Evolutionary conservation across 805 yeast species (phyloP).

Genomic region (Kockiozyma suomiensis): DNA sequence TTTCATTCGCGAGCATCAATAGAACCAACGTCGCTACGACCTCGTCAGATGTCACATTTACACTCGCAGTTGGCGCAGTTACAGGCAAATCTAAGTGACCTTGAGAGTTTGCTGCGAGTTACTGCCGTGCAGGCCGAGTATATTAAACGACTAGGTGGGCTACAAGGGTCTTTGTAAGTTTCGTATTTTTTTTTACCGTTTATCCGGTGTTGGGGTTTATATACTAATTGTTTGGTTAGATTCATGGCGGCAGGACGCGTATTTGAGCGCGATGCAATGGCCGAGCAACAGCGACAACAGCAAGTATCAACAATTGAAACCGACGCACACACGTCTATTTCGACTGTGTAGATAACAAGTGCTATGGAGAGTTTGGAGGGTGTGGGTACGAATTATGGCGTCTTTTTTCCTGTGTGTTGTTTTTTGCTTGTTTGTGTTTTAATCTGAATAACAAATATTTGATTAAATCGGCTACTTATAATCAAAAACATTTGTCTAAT

Average conservation of each 20-base stretch:
- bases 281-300: conserved; percentile 2
- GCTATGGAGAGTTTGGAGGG: too few species aligned
- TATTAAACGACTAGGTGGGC: conserved; percentile 56
- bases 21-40: conserved; percentile 32
- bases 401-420: too few species aligned
- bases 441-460: too few species aligned
- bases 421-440: too few species aligned
- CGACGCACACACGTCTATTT: neutral
- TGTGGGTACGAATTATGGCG: too few species aligned
- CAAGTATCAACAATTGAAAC: neutral
- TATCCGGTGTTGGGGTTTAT: neutral
- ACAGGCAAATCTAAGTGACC: conserved; percentile 58
- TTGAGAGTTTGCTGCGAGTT: conserved; percentile 54
- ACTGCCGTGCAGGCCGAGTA: conserved; percentile 57
- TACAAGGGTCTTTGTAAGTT: conserved; percentile 58
- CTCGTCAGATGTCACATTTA: conserved; percentile 55
- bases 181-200: neutral
- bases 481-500: too few species aligned
- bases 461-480: too few species aligned
- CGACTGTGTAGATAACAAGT: neutral
- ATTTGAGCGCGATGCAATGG: conserved; percentile 40
- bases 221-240: conserved; percentile 20
- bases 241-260: conserved; percentile 43
- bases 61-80: conserved; percentile 57
- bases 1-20: conserved; percentile 20